A percentile compares a stretch with the other conserved stretches of the same genome.
Evolutionary conservation across 1,284 basidiomycete species (phyloP).

Genomic region (Filobasidium uniguttulatum): DNA sequence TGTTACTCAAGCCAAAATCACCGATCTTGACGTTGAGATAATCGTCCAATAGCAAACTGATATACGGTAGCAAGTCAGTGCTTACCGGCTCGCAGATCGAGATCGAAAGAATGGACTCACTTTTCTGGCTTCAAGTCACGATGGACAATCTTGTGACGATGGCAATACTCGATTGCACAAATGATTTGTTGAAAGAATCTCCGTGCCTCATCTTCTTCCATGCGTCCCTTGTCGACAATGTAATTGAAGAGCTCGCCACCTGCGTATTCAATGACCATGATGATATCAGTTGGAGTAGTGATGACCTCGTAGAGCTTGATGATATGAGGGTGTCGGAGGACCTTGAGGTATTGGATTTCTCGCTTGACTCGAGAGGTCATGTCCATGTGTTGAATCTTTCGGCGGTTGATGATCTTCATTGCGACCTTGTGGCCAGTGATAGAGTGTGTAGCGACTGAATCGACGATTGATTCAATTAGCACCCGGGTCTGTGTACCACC

Average conservation of each 20-base stretch:
- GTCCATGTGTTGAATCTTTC: slow-evolving; percentile 79
- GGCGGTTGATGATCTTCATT: slow-evolving; percentile 94
- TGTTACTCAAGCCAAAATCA: slow-evolving; percentile 85
- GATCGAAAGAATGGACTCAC: slow-evolving; percentile 44
- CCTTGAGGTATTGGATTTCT: slow-evolving; percentile 89
- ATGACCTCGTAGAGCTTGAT: slow-evolving; percentile 98
- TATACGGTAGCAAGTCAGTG: not conserved
- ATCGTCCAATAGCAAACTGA: slow-evolving; percentile 41
- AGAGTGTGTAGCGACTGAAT: slow-evolving; percentile 90
- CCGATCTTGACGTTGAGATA: slow-evolving; percentile 69
- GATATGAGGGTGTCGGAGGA: slow-evolving; percentile 83
- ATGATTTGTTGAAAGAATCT: slow-evolving; percentile 95
- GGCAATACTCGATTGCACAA: slow-evolving; percentile 87
- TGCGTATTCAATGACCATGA: slow-evolving; percentile 88
- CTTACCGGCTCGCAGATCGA: not conserved
- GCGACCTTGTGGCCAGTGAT: slow-evolving; percentile 91
- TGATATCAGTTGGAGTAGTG: slow-evolving; percentile 80
- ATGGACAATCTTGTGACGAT: slow-evolving; percentile 86
- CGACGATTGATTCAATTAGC: no score
- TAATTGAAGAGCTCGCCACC: slow-evolving; percentile 92
- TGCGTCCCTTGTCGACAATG: slow-evolving; percentile 74
- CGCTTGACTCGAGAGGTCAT: slow-evolving; percentile 84
- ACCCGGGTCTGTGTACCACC: no score
- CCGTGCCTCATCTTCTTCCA: slow-evolving; percentile 69
- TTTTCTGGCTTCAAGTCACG: slow-evolving; percentile 94